Evolutionary conservation across 345 rosid species (phyloP).

Genomic region (Draba incana): DNA sequence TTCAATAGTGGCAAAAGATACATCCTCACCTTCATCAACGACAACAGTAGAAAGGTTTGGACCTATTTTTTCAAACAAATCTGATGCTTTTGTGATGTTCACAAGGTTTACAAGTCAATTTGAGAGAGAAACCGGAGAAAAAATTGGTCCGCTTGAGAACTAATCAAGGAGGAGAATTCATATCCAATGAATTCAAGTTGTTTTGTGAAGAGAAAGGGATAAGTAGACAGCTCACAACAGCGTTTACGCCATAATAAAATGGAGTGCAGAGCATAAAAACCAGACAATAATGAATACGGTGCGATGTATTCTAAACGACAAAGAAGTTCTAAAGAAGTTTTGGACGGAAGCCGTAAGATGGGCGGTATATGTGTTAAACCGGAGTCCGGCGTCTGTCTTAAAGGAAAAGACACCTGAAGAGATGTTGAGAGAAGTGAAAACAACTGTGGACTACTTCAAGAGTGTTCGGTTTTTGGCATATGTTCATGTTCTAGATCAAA

Average conservation of each 20-base stretch:
- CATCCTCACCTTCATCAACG: background rate
- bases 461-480: background rate
- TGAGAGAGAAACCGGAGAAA: background rate
- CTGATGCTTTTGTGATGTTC: background rate
- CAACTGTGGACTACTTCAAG: background rate
- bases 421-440: background rate
- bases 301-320: background rate
- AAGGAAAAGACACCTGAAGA: background rate
- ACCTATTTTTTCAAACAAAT: background rate
- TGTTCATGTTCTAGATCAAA: background rate
- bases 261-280: background rate
- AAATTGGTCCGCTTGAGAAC: background rate
- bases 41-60: background rate
- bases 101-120: background rate
- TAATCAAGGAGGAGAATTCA: background rate
- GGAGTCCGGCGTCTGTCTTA: background rate
- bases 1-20: background rate
- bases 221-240: background rate
- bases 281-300: background rate
- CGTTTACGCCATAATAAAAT: background rate
- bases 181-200: background rate
- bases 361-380: background rate
- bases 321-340: background rate
- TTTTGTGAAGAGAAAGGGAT: background rate
- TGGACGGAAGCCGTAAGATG: background rate